Base-by-base conservation (phyloP, 192 early-diverging fungal species). In the Coemansia sp. region DNA sequence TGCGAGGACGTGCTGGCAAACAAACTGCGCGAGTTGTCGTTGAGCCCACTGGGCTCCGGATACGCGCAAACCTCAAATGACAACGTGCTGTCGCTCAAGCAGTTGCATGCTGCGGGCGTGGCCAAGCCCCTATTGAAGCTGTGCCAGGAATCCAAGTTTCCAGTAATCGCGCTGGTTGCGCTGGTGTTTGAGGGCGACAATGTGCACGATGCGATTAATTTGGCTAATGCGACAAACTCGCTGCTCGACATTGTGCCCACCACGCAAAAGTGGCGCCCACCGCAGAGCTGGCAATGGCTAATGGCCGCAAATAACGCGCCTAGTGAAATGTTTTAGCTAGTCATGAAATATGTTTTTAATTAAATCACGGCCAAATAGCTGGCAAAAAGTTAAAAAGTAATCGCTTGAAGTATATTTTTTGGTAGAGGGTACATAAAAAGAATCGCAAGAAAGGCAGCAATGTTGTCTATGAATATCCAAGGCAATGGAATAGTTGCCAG, bases 101-200 rank as follows among this genome's bases (percentile, higher is more conserved):
- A 74, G 27, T 67, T 92, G 61, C 84, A 87, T 37, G 82, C 84
- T 38, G 79, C 85, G 25, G 88, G 88, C 0, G 69, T 88, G 14
- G 80, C 88, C 0, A 75, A 83, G 41, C 79, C 73, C n/a, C 58
- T 92, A 8, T 83, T 84, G 35, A 56, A 69, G 6, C 59, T 75
- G 48, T 76, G 83, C 21, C 70, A 85, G 57, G 53, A 65, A 2
- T 55, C 68, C 22, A 66, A 65, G 1, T 54, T 88, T 1, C 73
- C 79, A 5, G 62, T 83, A 32, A 48, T 81, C 25, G 76, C 85
- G 21, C 55, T 88, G 10, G 69, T 86, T 0, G 76, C 84, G 68
- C 86, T 90, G 83, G 90, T 84, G 8, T 82, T 85, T 58, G 90
- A 92, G 69, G 90, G 90, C 67, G 86, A 92, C 60, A 92, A 92